Conservation (phyloP, 164 flowering plant species). For the Tetrastigma voinierianum region DNA sequence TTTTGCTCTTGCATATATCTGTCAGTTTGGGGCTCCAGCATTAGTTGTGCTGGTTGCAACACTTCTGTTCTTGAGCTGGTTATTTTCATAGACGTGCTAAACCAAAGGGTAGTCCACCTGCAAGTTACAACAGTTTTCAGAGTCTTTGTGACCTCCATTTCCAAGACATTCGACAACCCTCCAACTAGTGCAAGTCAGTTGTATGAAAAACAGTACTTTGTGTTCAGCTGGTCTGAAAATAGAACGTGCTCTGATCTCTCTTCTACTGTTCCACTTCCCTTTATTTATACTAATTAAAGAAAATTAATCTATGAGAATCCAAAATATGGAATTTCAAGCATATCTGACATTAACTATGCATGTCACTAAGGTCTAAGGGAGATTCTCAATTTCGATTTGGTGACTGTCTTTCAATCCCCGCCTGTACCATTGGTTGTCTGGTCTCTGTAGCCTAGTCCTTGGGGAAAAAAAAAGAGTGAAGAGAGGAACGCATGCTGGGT, state of each 20-base stretch:
- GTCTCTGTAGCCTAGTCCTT: no score
- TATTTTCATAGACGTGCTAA: neutral
- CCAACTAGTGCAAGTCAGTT: constrained; percentile 24
- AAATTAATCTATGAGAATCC: no score
- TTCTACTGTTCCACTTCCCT: no score
- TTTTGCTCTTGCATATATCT: constrained; percentile 20
- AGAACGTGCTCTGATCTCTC: constrained; percentile 28
- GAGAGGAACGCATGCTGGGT: no score
- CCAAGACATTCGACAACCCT: constrained; percentile 16
- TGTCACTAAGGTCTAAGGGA: no score
- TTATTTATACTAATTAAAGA: no score
- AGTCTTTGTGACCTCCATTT: constrained; percentile 32
- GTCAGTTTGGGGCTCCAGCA: constrained; percentile 41
- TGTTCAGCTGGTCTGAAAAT: constrained; percentile 7
- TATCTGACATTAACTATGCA: no score
- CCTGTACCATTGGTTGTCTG: no score
- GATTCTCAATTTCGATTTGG: no score
- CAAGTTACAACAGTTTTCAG: constrained; percentile 19
- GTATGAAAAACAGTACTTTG: constrained; percentile 12
- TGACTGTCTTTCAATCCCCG: no score
- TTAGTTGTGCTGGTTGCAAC: constrained; percentile 29
- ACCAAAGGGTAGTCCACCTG: constrained; percentile 32
- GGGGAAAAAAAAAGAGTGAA: no score
- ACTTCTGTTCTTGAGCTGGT: constrained; percentile 28
- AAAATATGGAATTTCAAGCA: no score